A percentile compares a stretch with the other conserved stretches of the same genome.
Evolutionary conservation across 805 yeast genomes (phyloP).

Genomic region (Metschnikowia reukaufii): DNA sequence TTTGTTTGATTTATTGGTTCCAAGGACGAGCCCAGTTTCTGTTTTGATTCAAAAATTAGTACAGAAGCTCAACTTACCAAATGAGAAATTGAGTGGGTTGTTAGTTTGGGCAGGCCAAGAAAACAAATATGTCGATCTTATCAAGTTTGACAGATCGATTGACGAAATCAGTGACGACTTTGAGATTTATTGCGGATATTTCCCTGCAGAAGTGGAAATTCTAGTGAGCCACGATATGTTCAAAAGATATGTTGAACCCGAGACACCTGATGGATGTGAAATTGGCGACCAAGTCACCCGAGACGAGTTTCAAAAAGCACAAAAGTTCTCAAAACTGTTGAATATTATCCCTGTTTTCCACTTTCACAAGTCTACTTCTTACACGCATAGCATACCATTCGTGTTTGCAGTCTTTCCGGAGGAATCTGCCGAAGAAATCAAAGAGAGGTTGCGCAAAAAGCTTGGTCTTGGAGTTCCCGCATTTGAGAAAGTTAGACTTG

Average conservation of each 20-base stretch:
- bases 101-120: slow-evolving; percentile 58
- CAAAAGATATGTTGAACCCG: slow-evolving; percentile 24
- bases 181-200: slow-evolving; percentile 42
- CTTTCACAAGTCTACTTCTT: slow-evolving; percentile 65
- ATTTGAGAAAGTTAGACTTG: slow-evolving; percentile 72
- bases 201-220: slow-evolving; percentile 44
- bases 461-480: slow-evolving; percentile 80
- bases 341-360: slow-evolving; percentile 69
- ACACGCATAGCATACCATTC: slow-evolving; percentile 83
- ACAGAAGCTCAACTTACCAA: slow-evolving; percentile 51
- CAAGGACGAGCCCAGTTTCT: slow-evolving; percentile 58
- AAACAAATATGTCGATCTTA: slow-evolving; percentile 38
- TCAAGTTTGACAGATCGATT: slow-evolving; percentile 37
- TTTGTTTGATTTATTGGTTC: slow-evolving; percentile 66
- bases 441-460: slow-evolving; percentile 61
- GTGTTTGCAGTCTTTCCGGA: slow-evolving; percentile 66
- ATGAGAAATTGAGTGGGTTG: slow-evolving; percentile 46
- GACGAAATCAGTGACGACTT: slow-evolving; percentile 34
- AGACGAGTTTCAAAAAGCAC: slow-evolving; percentile 18
- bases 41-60: slow-evolving; percentile 56
- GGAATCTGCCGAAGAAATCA: slow-evolving; percentile 65
- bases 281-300: slow-evolving; percentile 27
- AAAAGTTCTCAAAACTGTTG: slow-evolving; percentile 26
- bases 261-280: slow-evolving; percentile 20
- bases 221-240: slow-evolving; percentile 37